Evolutionary conservation across 2,329 filamentous ascomycete genomes (phyloP).

Genomic region (Pyrenophora seminiperda): DNA sequence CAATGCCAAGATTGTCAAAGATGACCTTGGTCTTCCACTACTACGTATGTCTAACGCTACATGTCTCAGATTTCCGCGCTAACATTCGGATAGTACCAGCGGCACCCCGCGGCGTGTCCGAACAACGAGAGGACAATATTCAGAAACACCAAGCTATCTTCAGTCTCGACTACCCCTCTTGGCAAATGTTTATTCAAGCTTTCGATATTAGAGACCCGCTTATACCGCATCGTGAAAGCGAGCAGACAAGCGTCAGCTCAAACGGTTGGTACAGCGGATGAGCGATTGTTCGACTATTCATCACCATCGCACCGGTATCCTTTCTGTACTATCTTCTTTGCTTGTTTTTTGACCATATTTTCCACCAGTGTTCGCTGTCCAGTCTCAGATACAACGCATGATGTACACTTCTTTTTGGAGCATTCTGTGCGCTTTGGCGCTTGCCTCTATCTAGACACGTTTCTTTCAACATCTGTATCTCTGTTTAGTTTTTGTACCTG

Average conservation of each 20-base stretch:
- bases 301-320: too few species aligned
- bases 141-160: slow-evolving; percentile 80
- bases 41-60: slow-evolving; percentile 66
- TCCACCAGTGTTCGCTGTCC: not conserved
- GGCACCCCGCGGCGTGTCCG: slow-evolving; percentile 56
- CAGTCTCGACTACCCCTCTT: slow-evolving; percentile 82
- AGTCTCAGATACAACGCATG: not conserved
- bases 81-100: slow-evolving; percentile 47
- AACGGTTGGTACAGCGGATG: slow-evolving; percentile 35
- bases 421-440: not conserved
- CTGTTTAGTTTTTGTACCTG: slow-evolving; percentile 1
- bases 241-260: slow-evolving; percentile 31
- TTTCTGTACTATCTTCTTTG: not conserved
- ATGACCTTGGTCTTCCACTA: slow-evolving; percentile 76
- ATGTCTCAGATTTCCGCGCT: not conserved
- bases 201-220: slow-evolving; percentile 80
- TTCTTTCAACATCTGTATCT: not conserved
- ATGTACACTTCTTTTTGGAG: not conserved
- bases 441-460: not conserved
- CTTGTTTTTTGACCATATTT: not conserved
- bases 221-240: slow-evolving; percentile 73
- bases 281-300: not conserved
- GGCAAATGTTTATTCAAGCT: slow-evolving; percentile 75
- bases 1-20: slow-evolving; percentile 72
- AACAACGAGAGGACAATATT: slow-evolving; percentile 60